These are phyloP conservation scores for Didymella keratinophila DNA, from an alignment of 2,329 filamentous ascomycete species.

Conservation along the genomic window DNA sequence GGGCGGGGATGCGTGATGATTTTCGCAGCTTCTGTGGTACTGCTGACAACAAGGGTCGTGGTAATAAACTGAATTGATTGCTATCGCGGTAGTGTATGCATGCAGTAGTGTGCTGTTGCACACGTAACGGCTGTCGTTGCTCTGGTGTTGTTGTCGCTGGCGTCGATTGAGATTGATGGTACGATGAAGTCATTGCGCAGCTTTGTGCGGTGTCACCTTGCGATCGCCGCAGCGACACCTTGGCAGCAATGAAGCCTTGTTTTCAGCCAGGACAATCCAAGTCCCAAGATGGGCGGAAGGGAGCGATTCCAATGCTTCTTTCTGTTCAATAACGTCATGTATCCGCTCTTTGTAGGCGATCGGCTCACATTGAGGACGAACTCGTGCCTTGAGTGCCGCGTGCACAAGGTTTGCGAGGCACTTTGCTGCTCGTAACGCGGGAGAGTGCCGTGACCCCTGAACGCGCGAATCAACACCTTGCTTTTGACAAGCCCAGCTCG, in stretches of 20 bases:
- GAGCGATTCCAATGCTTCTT: conserved; percentile 11
- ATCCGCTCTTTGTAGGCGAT: conserved; percentile 22
- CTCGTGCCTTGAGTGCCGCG: conserved; percentile 20
- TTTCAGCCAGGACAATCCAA: conserved; percentile 14
- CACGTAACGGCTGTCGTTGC: conserved; percentile 11
- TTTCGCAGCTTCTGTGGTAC: conserved; percentile 4
- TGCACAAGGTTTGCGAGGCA: conserved; percentile 13
- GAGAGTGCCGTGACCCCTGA: conserved; percentile 19
- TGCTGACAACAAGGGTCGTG: conserved; percentile 15
- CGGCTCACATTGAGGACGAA: conserved; percentile 8
- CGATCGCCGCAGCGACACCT: conserved; percentile 1
- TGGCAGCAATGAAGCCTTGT: conserved; percentile 23
- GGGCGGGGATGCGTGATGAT: conserved; percentile 13
- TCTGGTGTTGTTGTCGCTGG: conserved; percentile 8
- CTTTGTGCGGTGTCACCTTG: conserved; percentile 13
- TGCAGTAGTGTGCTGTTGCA: conserved; percentile 14
- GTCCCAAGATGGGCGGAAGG: neutral
- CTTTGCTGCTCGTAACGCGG: conserved; percentile 12
- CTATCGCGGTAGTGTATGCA: conserved; percentile 1
- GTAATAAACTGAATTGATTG: conserved; percentile 1
- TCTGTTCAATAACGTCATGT: conserved; percentile 25
- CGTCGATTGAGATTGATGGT: conserved; percentile 5
- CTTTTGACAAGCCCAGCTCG: conserved; percentile 12
- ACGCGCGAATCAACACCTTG: conserved; percentile 19
- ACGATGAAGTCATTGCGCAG: conserved; percentile 21